phyloP scores from a whole-genome alignment of 176 grass and related monocot species.

The Paspalum notatum region DNA sequence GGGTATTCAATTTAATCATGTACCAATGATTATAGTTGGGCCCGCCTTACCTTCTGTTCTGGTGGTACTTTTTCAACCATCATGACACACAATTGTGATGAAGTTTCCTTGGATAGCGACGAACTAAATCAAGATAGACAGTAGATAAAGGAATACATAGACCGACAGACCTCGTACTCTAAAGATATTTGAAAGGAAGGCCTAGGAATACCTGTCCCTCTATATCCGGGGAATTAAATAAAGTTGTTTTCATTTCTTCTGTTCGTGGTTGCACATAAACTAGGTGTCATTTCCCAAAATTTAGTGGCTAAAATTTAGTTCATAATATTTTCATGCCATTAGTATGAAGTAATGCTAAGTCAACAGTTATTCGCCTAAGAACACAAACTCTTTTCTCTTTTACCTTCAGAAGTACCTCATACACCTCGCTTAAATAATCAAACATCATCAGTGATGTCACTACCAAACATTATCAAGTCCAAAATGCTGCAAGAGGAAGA shows the following conservation, averaged over 20 bases:
- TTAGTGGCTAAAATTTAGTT: constrained; percentile 1
- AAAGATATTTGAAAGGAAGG: constrained; percentile 3
- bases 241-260: constrained; percentile 13
- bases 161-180: background rate
- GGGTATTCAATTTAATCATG: too few species aligned
- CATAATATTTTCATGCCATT: background rate
- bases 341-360: background rate
- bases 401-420: background rate
- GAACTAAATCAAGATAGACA: background rate
- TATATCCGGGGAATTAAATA: constrained; percentile 17
- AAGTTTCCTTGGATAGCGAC: background rate
- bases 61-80: too few species aligned
- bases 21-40: too few species aligned
- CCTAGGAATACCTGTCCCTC: background rate
- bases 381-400: background rate
- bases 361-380: background rate
- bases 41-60: too few species aligned
- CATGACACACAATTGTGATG: background rate
- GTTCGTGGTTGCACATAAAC: background rate
- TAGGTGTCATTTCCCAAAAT: background rate
- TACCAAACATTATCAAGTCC: constrained; percentile 30
- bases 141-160: constrained; percentile 16
- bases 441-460: constrained; percentile 38
- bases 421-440: background rate
- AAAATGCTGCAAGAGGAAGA: constrained; percentile 23